Evolutionary conservation across 2,329 filamentous ascomycete species (phyloP), one percentile per base, ranked within the genome.

Genomic region (Nigrospora oryzae): DNA sequence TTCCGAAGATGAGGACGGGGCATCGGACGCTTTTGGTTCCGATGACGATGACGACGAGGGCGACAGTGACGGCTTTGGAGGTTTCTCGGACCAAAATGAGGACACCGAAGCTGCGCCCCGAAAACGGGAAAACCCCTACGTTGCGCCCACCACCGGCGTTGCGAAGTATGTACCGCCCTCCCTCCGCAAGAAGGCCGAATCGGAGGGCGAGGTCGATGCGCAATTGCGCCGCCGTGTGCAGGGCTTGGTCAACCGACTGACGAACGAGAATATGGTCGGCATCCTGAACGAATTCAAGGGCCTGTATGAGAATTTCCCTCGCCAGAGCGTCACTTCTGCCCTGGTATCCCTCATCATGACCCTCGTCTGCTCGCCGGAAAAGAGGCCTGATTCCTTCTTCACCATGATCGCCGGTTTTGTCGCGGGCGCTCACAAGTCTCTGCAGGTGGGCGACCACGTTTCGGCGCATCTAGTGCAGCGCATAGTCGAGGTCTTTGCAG

Each of bases 141-240:
- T 91, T 42, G 85, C 91, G 3, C 91, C 91, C 5, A 62, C 68
- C 2, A 63, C 65, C 2, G 68, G 68, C 36, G 60, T 70, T 15
- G 70, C 73, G 6, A 95, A 94, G 75, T 98, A 98, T 56, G 75
- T 96, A 3, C 91, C 93, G 1, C 93, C 91, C 3, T 95, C 90
- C 1, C 68, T 93, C 43, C 79, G 89, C 39, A 82, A 76, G 53
- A 68, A 75, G 32, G 65, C 77, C 3, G 72, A 75, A 1, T 78
- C 80, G 0, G 82, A 86, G 51, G 74, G 77, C 1, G 86, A 94
- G 60, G 70, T 76, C 36, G 70, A 86, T 40, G 71, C 73, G 12
- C 81, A 85, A 35, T 69, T 98, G 41, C 81, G 82, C 47, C 81
- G 88, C 49, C 88, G 94, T 57, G 74, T 88, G 0, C 89, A 97